Evolutionary conservation across 1,284 basidiomycete species (phyloP).

Genomic region (Ustilago loliicola): DNA sequence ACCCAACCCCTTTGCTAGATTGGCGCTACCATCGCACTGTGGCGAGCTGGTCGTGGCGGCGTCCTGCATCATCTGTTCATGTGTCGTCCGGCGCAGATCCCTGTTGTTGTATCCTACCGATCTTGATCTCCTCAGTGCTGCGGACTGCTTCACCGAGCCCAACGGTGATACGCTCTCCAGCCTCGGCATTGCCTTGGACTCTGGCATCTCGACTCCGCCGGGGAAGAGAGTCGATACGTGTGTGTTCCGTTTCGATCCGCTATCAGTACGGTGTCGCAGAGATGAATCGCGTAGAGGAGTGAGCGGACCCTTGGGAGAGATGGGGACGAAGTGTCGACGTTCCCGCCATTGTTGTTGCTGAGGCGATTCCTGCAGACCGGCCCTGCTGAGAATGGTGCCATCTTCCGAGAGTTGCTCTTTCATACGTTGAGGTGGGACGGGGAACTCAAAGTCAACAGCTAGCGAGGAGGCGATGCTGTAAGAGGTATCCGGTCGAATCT

Average conservation of each 20-base stretch:
- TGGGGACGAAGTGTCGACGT: constrained; percentile 18
- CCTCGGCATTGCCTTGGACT: constrained; percentile 23
- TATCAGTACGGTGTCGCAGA: constrained; percentile 14
- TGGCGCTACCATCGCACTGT: background rate
- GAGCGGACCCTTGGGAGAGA: background rate
- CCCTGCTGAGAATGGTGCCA: constrained; percentile 46
- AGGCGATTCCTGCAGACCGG: constrained; percentile 36
- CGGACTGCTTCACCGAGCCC: constrained; percentile 15
- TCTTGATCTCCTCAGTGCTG: constrained; percentile 20
- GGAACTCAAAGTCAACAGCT: constrained; percentile 51
- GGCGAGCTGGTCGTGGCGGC: constrained; percentile 14
- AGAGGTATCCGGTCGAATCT: constrained; percentile 30
- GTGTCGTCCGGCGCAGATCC: constrained; percentile 20
- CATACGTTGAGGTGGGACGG: constrained; percentile 45
- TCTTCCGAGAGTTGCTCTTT: constrained; percentile 51
- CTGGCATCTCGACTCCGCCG: constrained; percentile 6
- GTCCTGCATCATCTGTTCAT: constrained; percentile 25
- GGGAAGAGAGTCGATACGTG: constrained; percentile 4
- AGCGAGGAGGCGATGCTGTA: constrained; percentile 46
- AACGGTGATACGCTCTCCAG: constrained; percentile 22
- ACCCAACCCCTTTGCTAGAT: constrained; percentile 8
- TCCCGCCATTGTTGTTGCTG: constrained; percentile 18
- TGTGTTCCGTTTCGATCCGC: background rate
- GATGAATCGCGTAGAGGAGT: constrained; percentile 36
- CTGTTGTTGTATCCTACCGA: constrained; percentile 26